phyloP scores from a whole-genome alignment of 805 yeast species.

The Sugiyamaella valdiviana region DNA sequence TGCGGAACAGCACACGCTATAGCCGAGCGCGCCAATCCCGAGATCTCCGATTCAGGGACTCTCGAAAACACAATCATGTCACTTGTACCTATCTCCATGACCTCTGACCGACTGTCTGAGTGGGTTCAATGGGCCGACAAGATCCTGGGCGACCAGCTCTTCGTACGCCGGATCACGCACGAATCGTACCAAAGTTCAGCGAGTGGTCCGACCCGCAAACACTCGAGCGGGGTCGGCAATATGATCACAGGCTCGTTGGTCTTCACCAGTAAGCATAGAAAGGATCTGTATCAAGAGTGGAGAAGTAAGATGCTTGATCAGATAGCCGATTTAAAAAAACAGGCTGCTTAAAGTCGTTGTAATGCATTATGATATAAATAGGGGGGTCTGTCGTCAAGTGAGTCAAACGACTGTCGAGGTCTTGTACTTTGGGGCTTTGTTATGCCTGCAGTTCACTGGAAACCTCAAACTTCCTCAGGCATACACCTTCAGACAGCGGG shows the following conservation, averaged over 20 bases:
- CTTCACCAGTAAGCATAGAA: conserved; percentile 14
- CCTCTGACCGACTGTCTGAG: conserved; percentile 23
- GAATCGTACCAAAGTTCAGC: not conserved
- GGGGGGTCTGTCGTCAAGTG: too few relatives aligned
- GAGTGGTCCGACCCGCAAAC: conserved; percentile 17
- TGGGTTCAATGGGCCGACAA: conserved; percentile 31
- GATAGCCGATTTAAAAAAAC: not conserved
- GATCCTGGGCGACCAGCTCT: conserved; percentile 32
- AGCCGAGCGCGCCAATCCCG: conserved; percentile 28
- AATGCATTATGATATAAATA: too few relatives aligned
- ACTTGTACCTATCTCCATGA: not conserved
- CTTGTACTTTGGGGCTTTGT: not conserved
- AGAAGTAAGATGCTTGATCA: not conserved
- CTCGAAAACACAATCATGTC: not conserved
- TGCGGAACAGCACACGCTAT: conserved; percentile 29
- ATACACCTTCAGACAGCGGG: conserved; percentile 32
- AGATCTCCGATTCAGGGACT: not conserved
- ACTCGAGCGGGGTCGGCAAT: conserved; percentile 23
- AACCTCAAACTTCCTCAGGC: conserved; percentile 13
- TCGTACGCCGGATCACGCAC: conserved; percentile 26
- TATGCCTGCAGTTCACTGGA: too few relatives aligned
- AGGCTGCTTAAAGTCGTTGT: not conserved
- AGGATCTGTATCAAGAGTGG: conserved; percentile 19
- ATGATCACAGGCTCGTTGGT: conserved; percentile 20
- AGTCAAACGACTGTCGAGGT: not conserved